These are phyloP conservation scores for Russula foetens DNA, from an alignment of 768 basidiomycete genomes.

Conservation along the genomic window DNA sequence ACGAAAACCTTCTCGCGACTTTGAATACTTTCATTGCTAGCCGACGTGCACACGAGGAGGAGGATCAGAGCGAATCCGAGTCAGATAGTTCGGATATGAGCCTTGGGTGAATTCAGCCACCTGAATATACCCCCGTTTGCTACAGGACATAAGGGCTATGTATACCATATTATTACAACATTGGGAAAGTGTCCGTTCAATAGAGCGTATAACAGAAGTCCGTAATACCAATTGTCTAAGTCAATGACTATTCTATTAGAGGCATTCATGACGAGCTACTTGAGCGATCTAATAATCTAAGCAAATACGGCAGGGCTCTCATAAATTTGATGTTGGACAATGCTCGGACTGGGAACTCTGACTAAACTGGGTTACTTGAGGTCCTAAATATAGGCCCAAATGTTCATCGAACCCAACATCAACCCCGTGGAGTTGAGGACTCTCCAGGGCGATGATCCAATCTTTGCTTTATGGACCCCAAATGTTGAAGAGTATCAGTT, in stretches of 20 bases:
- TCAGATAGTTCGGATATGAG: no score
- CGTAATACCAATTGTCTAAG: background rate
- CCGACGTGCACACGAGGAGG: background rate
- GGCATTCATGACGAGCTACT: no score
- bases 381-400: no score
- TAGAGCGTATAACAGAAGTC: background rate
- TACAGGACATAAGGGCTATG: background rate
- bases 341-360: background rate
- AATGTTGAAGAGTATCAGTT: background rate
- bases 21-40: background rate
- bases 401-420: no score
- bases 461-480: background rate
- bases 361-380: background rate
- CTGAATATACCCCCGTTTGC: background rate
- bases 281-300: no score
- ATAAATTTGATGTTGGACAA: no score
- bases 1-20: background rate
- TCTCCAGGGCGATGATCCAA: background rate
- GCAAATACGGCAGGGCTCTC: no score
- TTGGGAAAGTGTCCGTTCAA: background rate
- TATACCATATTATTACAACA: background rate
- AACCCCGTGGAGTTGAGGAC: background rate
- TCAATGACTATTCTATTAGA: background rate
- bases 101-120: background rate
- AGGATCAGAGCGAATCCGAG: background rate